These are phyloP conservation scores for Colletotrichum phormii DNA, from an alignment of 2,329 filamentous ascomycete species.

Conservation along the genomic window DNA sequence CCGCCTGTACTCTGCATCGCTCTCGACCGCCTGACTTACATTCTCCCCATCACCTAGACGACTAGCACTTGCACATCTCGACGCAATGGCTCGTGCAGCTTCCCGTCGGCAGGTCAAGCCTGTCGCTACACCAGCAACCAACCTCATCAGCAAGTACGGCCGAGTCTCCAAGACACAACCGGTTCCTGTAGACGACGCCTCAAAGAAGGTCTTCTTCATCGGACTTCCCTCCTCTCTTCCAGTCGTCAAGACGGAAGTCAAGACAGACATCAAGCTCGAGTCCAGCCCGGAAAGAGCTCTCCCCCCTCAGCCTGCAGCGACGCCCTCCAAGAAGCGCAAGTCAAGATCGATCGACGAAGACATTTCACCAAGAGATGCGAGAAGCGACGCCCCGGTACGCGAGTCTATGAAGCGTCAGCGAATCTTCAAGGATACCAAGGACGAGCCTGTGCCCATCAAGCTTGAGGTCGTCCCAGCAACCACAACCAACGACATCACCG, in stretches of 20 bases:
- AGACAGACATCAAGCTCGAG: conserved; percentile 21
- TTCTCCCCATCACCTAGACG: not conserved
- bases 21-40: not conserved
- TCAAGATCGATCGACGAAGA: conserved; percentile 26
- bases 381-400: not conserved
- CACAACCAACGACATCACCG: not conserved
- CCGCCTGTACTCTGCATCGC: not conserved
- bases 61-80: conserved; percentile 3
- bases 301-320: not conserved
- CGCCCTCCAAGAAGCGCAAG: conserved; percentile 36
- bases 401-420: conserved; percentile 34
- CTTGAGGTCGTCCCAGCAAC: conserved; percentile 12
- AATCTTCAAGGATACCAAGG: conserved; percentile 21
- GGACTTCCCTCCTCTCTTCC: conserved; percentile 25
- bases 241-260: conserved; percentile 20
- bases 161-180: conserved; percentile 35
- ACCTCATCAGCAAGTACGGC: conserved; percentile 36
- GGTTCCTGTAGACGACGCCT: conserved; percentile 1
- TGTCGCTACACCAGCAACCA: conserved; percentile 19
- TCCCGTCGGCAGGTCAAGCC: conserved; percentile 35
- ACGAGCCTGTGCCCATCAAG: conserved; percentile 34
- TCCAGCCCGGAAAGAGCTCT: conserved; percentile 11
- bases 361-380: not conserved
- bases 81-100: conserved; percentile 37
- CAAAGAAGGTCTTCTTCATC: conserved; percentile 35